Conservation (phyloP, 768 basidiomycete genomes). For the Hydnomerulius pinastri region DNA sequence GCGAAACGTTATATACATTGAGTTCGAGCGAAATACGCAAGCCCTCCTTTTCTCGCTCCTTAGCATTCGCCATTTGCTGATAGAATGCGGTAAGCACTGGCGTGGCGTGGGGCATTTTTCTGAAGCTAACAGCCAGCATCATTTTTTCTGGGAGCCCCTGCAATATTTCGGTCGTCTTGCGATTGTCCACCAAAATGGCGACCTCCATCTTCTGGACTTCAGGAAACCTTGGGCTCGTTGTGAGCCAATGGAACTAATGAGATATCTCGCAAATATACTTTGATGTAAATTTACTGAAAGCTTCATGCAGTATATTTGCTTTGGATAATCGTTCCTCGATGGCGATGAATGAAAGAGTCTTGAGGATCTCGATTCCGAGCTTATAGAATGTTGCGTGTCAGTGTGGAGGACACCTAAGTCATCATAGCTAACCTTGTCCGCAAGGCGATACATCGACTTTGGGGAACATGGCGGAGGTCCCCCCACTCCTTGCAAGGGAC, state of each 20-base stretch:
- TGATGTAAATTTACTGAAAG: conserved; percentile 13
- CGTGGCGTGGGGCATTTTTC: conserved; percentile 3
- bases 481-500: too few relatives aligned
- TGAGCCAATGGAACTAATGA: background rate
- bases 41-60: background rate
- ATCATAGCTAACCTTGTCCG: conserved; percentile 13
- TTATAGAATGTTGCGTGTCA: background rate
- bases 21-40: too few relatives aligned
- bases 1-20: too few relatives aligned
- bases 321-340: background rate
- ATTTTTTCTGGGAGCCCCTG: conserved; percentile 4
- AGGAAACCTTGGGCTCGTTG: conserved; percentile 2
- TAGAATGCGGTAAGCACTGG: conserved; percentile 4
- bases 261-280: background rate
- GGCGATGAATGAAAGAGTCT: conserved; percentile 3
- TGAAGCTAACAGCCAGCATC: background rate
- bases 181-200: background rate
- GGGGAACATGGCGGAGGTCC: conserved; percentile 19
- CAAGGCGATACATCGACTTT: conserved; percentile 29
- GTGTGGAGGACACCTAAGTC: background rate
- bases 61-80: background rate
- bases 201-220: conserved; percentile 5
- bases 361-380: background rate
- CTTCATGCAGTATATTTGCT: conserved; percentile 8
- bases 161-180: background rate